Evolutionary conservation across 2,329 filamentous ascomycete species (phyloP), one percentile per base, ranked within the genome.

Genomic region (Leptographium lundbergii): DNA sequence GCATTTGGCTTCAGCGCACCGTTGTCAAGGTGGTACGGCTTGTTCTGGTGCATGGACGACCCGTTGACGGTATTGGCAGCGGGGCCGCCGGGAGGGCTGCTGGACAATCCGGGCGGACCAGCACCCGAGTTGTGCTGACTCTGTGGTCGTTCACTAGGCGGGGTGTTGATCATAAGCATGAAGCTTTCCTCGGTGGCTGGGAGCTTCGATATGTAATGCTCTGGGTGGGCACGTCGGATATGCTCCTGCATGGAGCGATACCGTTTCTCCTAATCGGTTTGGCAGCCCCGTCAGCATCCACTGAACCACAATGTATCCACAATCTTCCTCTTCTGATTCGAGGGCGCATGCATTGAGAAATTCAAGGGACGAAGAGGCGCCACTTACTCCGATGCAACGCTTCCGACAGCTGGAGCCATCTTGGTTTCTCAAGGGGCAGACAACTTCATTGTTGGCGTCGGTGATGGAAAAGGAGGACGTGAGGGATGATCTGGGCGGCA

Each of bases 221-320:
- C 91, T 62, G 92, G 92, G 72, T 99, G 94, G 66, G 94, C 92
- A 73, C 94, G 87, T 68, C 94, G 89, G 69, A 99, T 97, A 71
- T 99, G 94, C 81, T 99, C 94, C 75, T 97, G 94, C 90, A 99
- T 97, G 63, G 92, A 97, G 73, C 94, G 91, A 77, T 91, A 99
- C 57, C 71, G 65, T 60, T 73, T 73, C 62, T 73, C 71, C 71
- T 73, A 58, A 58, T 58, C 14, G 32, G 24, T 34, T 52, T 56
- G 39, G 36, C 45, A 50, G 47, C 22, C 36, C 36, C 36, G 36
- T 39, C 17, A 39, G 36, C 36, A 39, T 39, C 36, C 36, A 39
- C 36, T 39, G 36, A 39, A 39, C 13, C 36, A 39, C 13, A 17
- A 17, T 17, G 9, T 39, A 39, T 39, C 36, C 36, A 39, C 36